Evolutionary conservation across 2,329 filamentous ascomycete genomes (phyloP).

Genomic region (Dryadomyces quercivorus): DNA sequence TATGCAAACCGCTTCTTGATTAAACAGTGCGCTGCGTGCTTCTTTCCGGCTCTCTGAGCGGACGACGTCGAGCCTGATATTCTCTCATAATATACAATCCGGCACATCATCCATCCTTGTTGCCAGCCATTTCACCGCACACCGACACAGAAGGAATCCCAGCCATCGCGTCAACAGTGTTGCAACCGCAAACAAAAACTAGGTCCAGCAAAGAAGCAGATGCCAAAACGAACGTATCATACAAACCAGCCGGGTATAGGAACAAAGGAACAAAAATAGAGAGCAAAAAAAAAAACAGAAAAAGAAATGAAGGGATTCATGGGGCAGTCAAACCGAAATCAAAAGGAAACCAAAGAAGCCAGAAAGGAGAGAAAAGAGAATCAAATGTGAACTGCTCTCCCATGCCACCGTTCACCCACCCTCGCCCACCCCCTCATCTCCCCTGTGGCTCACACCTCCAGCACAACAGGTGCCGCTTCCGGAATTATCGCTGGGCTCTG

Average conservation of each 20-base stretch:
- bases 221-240: constrained; percentile 5
- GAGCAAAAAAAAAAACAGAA: constrained; percentile 6
- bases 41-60: background rate
- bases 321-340: background rate
- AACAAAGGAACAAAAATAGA: background rate
- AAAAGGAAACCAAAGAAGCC: constrained; percentile 10
- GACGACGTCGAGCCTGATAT: background rate
- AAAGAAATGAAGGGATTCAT: background rate
- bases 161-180: background rate
- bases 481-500: constrained; percentile 15
- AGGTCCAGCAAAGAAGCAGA: constrained; percentile 15
- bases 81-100: background rate
- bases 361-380: constrained; percentile 1
- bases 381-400: background rate
- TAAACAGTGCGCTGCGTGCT: background rate
- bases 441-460: constrained; percentile 14
- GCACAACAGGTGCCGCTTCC: constrained; percentile 16
- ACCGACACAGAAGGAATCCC: background rate
- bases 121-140: background rate
- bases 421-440: background rate
- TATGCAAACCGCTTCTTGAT: background rate
- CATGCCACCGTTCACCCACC: background rate
- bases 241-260: constrained; percentile 3
- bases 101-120: background rate
- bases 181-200: constrained; percentile 11